These are phyloP conservation scores for Ogataea thermomethanolica DNA, from an alignment of 805 yeast species.

Conservation along the genomic window DNA sequence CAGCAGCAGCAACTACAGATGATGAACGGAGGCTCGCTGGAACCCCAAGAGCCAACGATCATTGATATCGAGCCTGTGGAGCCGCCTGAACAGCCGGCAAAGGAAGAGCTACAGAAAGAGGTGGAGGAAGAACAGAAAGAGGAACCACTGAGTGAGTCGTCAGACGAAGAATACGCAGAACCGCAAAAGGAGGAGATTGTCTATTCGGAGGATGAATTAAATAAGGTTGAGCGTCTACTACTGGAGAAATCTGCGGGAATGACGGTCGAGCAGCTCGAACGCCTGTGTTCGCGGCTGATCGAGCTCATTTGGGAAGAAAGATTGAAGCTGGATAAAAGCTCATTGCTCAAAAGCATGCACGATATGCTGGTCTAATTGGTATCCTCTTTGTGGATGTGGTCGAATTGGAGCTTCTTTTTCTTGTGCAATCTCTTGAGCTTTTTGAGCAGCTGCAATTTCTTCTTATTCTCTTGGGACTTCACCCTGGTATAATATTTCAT, in stretches of 20 bases:
- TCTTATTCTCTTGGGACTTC: slow-evolving; percentile 12
- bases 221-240: slow-evolving; percentile 32
- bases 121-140: slow-evolving; percentile 12
- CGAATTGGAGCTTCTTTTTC: not conserved
- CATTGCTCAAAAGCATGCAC: slow-evolving; percentile 34
- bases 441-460: slow-evolving; percentile 15
- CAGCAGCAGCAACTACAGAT: slow-evolving; percentile 18
- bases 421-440: slow-evolving; percentile 10
- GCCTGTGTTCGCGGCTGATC: slow-evolving; percentile 62
- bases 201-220: slow-evolving; percentile 34
- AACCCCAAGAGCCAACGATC: slow-evolving; percentile 1
- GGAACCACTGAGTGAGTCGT: slow-evolving; percentile 6
- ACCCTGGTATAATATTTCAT: slow-evolving; percentile 20
- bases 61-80: slow-evolving; percentile 15
- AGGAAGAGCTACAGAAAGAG: slow-evolving; percentile 15
- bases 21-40: slow-evolving; percentile 12
- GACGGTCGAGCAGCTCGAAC: slow-evolving; percentile 56
- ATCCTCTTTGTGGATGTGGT: not conserved
- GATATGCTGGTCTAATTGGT: slow-evolving; percentile 16
- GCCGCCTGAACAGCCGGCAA: slow-evolving; percentile 10
- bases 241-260: slow-evolving; percentile 36
- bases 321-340: slow-evolving; percentile 41
- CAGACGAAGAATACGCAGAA: slow-evolving; percentile 23
- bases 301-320: slow-evolving; percentile 73
- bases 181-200: slow-evolving; percentile 25